These are phyloP conservation scores for Colletotrichum neosansevieriae DNA, from an alignment of 2,329 filamentous ascomycete species.

Conservation along the genomic window DNA sequence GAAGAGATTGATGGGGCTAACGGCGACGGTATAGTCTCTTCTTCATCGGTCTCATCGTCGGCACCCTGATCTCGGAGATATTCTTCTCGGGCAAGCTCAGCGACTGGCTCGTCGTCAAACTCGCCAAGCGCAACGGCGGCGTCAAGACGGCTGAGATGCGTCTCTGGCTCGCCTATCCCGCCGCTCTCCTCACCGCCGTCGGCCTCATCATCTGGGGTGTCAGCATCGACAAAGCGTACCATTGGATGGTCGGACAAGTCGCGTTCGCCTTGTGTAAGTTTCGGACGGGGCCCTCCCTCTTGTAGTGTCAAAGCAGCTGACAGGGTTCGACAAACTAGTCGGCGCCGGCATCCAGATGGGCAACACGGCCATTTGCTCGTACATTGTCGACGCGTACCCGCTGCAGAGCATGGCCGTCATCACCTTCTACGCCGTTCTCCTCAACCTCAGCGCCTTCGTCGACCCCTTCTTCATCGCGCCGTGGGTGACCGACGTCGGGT, in stretches of 20 bases:
- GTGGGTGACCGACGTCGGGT: constrained; percentile 59
- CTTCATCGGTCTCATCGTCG: constrained; percentile 65
- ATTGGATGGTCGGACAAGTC: constrained; percentile 69
- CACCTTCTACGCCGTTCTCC: constrained; percentile 65
- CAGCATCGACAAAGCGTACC: constrained; percentile 63
- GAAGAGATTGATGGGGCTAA: no score
- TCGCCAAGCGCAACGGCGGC: constrained; percentile 58
- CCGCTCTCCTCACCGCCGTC: constrained; percentile 58
- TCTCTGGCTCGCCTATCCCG: constrained; percentile 67
- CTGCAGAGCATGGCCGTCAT: constrained; percentile 66
- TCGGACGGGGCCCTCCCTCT: no score
- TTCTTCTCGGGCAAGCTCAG: constrained; percentile 65
- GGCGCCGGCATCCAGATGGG: constrained; percentile 68
- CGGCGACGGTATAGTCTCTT: constrained; percentile 52
- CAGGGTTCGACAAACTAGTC: constrained; percentile 53
- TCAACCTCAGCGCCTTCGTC: constrained; percentile 63
- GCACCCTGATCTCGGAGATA: constrained; percentile 63
- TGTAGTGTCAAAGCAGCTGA: no score
- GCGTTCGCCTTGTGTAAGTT: constrained; percentile 66
- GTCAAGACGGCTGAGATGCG: constrained; percentile 65
- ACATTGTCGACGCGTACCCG: constrained; percentile 68
- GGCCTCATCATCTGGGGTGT: constrained; percentile 68
- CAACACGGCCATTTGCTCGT: constrained; percentile 64
- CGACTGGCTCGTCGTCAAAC: constrained; percentile 60
- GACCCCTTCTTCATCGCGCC: constrained; percentile 62